Percentiles rank a stretch among this genome's conserved stretches.
These are phyloP conservation scores for Sphaceloma murrayae DNA, from an alignment of 2,329 filamentous ascomycete genomes.

Conservation along the genomic window DNA sequence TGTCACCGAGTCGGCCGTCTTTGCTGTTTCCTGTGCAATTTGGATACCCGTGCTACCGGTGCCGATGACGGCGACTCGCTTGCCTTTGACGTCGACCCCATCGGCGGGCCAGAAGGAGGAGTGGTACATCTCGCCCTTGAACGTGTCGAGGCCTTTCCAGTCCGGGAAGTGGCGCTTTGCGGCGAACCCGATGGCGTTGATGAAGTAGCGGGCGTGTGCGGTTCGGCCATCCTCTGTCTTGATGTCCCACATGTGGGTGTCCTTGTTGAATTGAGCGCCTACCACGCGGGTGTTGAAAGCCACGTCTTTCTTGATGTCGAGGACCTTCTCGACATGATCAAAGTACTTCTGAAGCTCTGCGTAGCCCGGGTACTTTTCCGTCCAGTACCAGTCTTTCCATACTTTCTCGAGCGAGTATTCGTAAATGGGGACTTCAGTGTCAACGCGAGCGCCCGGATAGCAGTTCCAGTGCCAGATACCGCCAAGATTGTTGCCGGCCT, in stretches of 20 bases:
- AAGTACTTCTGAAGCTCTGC: slow-evolving; percentile 48
- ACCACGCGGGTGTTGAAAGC: slow-evolving; percentile 48
- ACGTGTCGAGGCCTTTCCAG: slow-evolving; percentile 29
- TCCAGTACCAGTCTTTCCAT: slow-evolving; percentile 48
- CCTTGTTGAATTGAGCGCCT: slow-evolving; percentile 43
- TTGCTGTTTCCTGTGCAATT: slow-evolving; percentile 28
- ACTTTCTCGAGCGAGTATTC: slow-evolving; percentile 40
- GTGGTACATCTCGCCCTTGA: slow-evolving; percentile 33
- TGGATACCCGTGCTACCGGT: slow-evolving; percentile 37
- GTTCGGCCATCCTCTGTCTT: slow-evolving; percentile 44
- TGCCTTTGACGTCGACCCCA: slow-evolving; percentile 28
- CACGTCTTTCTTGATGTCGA: slow-evolving; percentile 48
- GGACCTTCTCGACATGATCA: slow-evolving; percentile 48
- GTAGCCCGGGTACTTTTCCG: slow-evolving; percentile 26
- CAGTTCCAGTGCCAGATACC: slow-evolving; percentile 33
- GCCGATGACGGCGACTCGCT: slow-evolving; percentile 35
- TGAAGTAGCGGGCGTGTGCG: slow-evolving; percentile 31
- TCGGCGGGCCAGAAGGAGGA: slow-evolving; percentile 33
- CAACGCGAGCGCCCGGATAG: slow-evolving; percentile 40
- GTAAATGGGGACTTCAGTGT: slow-evolving; percentile 40
- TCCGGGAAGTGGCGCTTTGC: slow-evolving; percentile 33
- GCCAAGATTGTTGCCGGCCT: slow-evolving; percentile 30
- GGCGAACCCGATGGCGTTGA: slow-evolving; percentile 33
- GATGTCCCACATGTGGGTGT: slow-evolving; percentile 41
- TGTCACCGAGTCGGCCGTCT: slow-evolving; percentile 34